Conservation (phyloP, 2,329 filamentous ascomycete species). For the Exserohilum rostratum region DNA sequence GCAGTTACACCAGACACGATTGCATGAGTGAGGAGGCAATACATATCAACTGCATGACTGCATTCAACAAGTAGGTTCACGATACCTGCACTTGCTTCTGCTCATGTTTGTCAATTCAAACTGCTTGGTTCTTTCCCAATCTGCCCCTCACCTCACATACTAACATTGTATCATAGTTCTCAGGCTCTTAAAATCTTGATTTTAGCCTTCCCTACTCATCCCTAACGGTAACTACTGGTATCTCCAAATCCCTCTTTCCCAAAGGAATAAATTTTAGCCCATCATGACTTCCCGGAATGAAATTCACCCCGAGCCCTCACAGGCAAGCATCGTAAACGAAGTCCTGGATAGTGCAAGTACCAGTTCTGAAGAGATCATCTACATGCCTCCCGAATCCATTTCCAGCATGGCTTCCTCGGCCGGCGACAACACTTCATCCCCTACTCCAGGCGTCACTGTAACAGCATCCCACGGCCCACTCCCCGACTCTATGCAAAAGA, state of each 20-base stretch:
- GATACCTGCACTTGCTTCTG: background rate
- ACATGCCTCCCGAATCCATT: slow-evolving; percentile 6
- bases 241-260: background rate
- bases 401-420: slow-evolving; percentile 4
- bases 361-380: slow-evolving; percentile 6
- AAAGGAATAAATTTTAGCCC: background rate
- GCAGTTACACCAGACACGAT: background rate
- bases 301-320: background rate
- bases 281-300: background rate
- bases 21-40: no score
- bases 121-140: no score
- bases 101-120: no score
- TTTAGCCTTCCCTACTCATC: background rate
- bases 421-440: background rate
- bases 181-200: no score
- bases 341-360: background rate
- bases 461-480: background rate
- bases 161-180: no score
- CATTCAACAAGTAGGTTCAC: background rate
- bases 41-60: background rate
- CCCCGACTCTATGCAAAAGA: background rate
- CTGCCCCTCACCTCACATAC: no score
- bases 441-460: slow-evolving; percentile 6
- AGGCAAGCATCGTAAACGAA: background rate
- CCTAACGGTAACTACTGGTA: background rate